These are phyloP conservation scores for Globisporangium nunn DNA, from an alignment of 352 stramenopile species.

Conservation along the genomic window DNA sequence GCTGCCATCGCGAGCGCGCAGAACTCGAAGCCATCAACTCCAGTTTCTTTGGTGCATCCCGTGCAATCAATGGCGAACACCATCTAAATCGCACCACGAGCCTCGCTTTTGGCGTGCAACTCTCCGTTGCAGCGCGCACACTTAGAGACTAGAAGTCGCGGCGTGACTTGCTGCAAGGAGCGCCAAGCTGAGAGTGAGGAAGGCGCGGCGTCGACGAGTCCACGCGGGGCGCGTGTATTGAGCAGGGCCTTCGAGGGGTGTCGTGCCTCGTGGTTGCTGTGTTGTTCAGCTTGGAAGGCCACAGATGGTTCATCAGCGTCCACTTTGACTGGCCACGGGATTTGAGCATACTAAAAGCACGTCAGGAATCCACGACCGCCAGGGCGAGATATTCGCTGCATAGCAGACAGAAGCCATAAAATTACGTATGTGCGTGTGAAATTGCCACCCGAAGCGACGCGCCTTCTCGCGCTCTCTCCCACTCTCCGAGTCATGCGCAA, in stretches of 20 bases:
- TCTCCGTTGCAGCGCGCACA: too few relatives aligned
- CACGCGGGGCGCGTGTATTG: too few relatives aligned
- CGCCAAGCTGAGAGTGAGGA: not conserved
- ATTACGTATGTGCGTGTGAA: not conserved
- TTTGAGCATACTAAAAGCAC: not conserved
- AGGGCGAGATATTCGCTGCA: not conserved
- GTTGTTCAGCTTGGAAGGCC: not conserved
- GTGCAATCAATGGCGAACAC: too few relatives aligned
- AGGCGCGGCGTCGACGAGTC: too few relatives aligned
- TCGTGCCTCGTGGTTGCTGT: too few relatives aligned
- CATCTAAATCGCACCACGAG: too few relatives aligned
- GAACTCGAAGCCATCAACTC: too few relatives aligned
- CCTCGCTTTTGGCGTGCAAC: too few relatives aligned
- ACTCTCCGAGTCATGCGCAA: not conserved
- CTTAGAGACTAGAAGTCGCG: too few relatives aligned
- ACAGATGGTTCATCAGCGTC: not conserved
- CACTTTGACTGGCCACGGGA: not conserved
- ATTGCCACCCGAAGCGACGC: not conserved
- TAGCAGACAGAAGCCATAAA: not conserved
- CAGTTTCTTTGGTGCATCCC: too few relatives aligned
- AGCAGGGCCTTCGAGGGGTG: too few relatives aligned
- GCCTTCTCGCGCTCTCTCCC: slow-evolving; percentile 1
- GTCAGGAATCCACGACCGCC: not conserved
- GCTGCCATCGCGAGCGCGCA: too few relatives aligned
- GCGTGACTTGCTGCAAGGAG: not conserved